Evolutionary conservation across 345 rosid genomes (phyloP).

Genomic region (Rhizophora mangle): DNA sequence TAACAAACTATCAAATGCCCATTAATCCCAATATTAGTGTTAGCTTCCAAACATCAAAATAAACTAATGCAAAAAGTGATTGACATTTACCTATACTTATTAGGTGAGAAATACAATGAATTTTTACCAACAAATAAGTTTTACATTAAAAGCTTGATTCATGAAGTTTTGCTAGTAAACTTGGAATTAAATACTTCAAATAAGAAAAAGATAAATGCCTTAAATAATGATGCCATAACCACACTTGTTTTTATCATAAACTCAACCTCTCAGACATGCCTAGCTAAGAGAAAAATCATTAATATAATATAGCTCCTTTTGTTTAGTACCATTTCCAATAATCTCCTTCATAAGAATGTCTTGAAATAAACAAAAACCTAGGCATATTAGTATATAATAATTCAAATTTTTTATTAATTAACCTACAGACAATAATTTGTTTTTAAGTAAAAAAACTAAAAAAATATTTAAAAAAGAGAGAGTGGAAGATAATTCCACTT

Average conservation of each 20-base stretch:
- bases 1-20: background rate
- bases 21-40: rapidly evolving
- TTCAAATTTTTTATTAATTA: no score
- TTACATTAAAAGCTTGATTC: background rate
- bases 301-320: no score
- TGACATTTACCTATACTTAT: background rate
- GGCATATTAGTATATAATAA: no score
- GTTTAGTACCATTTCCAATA: no score
- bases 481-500: background rate
- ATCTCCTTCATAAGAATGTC: no score
- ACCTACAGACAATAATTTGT: no score
- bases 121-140: background rate
- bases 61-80: background rate
- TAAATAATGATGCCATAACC: background rate
- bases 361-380: no score
- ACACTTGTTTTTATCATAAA: background rate
- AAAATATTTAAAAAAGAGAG: no score
- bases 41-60: background rate
- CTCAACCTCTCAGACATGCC: no score
- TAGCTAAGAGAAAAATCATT: no score
- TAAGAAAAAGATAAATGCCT: background rate
- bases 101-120: background rate
- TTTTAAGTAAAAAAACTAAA: no score
- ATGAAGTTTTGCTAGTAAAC: background rate
- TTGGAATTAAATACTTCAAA: background rate